These are phyloP conservation scores for Scorias spongiosa DNA, from an alignment of 2,329 filamentous ascomycete genomes.

Conservation along the genomic window DNA sequence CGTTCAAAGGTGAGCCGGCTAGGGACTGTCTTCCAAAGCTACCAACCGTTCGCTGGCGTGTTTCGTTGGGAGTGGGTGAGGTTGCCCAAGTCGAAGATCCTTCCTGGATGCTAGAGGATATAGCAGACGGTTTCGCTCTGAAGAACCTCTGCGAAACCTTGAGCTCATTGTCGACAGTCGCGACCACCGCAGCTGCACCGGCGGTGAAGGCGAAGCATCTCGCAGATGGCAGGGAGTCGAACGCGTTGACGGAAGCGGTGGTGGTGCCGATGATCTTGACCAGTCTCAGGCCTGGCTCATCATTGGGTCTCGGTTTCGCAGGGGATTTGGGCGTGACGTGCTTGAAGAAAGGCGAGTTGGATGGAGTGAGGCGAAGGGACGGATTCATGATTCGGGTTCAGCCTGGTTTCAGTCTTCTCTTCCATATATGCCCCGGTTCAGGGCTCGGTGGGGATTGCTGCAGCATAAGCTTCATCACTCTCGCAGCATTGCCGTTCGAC, in stretches of 20 bases:
- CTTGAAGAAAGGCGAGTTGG: slow-evolving; percentile 52
- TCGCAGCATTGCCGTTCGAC: neutral
- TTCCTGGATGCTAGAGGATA: slow-evolving; percentile 5
- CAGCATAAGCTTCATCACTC: neutral
- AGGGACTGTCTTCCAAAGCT: slow-evolving; percentile 24
- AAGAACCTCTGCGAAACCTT: slow-evolving; percentile 70
- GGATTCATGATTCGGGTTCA: slow-evolving; percentile 21
- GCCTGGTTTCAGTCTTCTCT: slow-evolving; percentile 15
- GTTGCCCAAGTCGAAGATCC: slow-evolving; percentile 6
- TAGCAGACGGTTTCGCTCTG: slow-evolving; percentile 40
- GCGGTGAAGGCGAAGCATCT: slow-evolving; percentile 75
- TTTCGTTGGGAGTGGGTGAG: slow-evolving; percentile 13
- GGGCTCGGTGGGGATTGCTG: neutral
- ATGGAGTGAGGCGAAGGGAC: slow-evolving; percentile 43
- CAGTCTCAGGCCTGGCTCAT: slow-evolving; percentile 46
- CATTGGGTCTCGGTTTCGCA: slow-evolving; percentile 28
- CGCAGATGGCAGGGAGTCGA: slow-evolving; percentile 61
- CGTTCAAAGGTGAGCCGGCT: slow-evolving; percentile 28
- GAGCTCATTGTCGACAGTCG: slow-evolving; percentile 54
- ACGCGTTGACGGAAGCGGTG: slow-evolving; percentile 67
- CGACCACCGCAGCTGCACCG: slow-evolving; percentile 83
- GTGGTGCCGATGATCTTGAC: slow-evolving; percentile 85
- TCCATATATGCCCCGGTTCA: slow-evolving; percentile 5
- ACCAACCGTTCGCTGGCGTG: slow-evolving; percentile 10
- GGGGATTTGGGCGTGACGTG: slow-evolving; percentile 50